phyloP scores from a whole-genome alignment of 169 alveolate genomes.

The Theileria equi region DNA sequence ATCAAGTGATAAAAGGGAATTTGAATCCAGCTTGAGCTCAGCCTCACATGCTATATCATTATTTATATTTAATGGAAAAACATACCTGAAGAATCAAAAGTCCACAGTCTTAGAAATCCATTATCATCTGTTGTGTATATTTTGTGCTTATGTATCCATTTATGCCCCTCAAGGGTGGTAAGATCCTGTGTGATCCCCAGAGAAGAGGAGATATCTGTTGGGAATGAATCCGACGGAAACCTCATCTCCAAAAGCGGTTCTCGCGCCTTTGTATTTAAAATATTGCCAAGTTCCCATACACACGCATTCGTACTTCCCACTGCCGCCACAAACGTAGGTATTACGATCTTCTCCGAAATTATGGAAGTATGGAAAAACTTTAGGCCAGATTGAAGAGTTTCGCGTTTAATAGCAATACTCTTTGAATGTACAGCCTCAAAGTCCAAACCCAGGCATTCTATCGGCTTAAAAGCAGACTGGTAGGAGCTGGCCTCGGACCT shows the following conservation, averaged over 20 bases:
- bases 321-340: conserved; percentile 49
- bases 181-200: conserved; percentile 31
- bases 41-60: conserved; percentile 13
- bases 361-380: conserved; percentile 41
- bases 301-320: conserved; percentile 33
- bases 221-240: conserved; percentile 43
- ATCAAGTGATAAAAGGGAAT: conserved; percentile 41
- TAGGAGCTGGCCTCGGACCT: background rate
- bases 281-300: conserved; percentile 40
- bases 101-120: conserved; percentile 57
- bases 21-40: conserved; percentile 30
- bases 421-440: background rate
- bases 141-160: conserved; percentile 27
- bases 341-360: conserved; percentile 14
- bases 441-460: conserved; percentile 43
- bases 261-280: conserved; percentile 3
- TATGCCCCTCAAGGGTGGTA: conserved; percentile 4
- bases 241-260: conserved; percentile 36
- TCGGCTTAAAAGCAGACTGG: conserved; percentile 1
- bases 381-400: conserved; percentile 28
- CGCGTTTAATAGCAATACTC: conserved; percentile 21
- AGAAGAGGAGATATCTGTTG: conserved; percentile 53
- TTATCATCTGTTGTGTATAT: conserved; percentile 46
- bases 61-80: too few relatives aligned
- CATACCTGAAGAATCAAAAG: too few relatives aligned